These are phyloP conservation scores for Calonectria fujianensis DNA, from an alignment of 2,329 filamentous ascomycete genomes.

Conservation along the genomic window DNA sequence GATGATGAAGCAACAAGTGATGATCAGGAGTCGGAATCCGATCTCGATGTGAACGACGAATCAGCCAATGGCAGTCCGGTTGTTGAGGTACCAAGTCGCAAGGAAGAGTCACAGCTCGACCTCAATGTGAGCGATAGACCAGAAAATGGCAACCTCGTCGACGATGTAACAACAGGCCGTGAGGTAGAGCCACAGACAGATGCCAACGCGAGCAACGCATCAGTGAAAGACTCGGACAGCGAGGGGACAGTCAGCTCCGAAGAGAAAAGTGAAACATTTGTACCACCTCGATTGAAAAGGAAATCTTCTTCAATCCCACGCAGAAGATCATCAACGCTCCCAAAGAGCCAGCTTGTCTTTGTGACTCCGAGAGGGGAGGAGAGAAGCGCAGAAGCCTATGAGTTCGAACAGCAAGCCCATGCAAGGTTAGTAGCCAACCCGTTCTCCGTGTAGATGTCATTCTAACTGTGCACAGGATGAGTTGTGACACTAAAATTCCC, in stretches of 20 bases:
- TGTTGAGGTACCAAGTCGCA: background rate
- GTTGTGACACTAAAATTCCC: background rate
- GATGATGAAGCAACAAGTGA: background rate
- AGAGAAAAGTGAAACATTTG: background rate
- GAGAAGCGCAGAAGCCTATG: background rate
- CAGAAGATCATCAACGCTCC: background rate
- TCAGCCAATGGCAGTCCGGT: background rate
- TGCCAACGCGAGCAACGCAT: background rate
- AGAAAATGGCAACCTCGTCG: background rate
- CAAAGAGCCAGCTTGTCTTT: background rate
- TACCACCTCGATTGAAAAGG: constrained; percentile 1
- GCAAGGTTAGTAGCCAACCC: background rate
- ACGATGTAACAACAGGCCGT: background rate
- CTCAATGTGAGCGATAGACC: background rate
- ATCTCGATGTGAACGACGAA: background rate
- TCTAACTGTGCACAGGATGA: background rate
- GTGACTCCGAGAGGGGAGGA: background rate
- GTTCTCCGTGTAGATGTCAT: background rate
- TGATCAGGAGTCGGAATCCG: background rate
- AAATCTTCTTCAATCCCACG: background rate
- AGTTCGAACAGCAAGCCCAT: background rate
- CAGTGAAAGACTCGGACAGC: background rate
- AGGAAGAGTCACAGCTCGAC: background rate
- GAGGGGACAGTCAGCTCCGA: background rate
- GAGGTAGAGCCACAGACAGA: background rate